Evolutionary conservation across 805 yeast genomes (phyloP).

Genomic region (Yarrowia sp.): DNA sequence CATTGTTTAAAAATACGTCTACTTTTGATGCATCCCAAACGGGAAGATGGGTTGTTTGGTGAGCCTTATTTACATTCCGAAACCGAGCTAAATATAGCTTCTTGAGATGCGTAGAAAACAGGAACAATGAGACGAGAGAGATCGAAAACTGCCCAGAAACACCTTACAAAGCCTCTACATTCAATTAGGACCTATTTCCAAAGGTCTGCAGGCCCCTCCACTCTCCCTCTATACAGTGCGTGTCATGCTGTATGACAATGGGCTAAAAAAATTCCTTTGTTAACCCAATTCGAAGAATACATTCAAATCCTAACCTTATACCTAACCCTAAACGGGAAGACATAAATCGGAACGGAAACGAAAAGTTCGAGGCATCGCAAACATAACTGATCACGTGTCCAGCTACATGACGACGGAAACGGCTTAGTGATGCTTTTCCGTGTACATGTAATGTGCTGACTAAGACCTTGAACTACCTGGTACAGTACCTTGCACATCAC

Average conservation of each 20-base stretch:
- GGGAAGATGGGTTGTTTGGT: neutral
- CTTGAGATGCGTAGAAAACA: neutral
- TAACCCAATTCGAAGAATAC: neutral
- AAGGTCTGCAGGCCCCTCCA: neutral
- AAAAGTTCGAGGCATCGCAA: too few relatives aligned
- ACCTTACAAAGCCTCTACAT: too few relatives aligned
- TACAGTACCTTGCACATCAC: neutral
- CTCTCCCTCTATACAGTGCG: neutral
- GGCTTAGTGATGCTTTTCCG: too few relatives aligned
- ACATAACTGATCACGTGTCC: neutral
- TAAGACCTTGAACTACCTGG: too few relatives aligned
- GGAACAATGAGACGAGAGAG: too few relatives aligned
- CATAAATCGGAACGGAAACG: neutral
- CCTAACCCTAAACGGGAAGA: neutral
- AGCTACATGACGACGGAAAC: neutral
- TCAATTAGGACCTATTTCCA: too few relatives aligned
- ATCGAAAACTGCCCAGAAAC: too few relatives aligned
- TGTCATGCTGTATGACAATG: neutral
- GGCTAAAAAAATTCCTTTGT: neutral
- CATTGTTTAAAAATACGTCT: neutral
- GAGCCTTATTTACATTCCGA: neutral
- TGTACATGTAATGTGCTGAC: too few relatives aligned
- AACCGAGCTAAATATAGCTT: neutral
- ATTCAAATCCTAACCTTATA: neutral
- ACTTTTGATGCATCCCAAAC: neutral